These are phyloP conservation scores for Fusarium tjaetaba DNA, from an alignment of 2,329 filamentous ascomycete species.

Conservation along the genomic window DNA sequence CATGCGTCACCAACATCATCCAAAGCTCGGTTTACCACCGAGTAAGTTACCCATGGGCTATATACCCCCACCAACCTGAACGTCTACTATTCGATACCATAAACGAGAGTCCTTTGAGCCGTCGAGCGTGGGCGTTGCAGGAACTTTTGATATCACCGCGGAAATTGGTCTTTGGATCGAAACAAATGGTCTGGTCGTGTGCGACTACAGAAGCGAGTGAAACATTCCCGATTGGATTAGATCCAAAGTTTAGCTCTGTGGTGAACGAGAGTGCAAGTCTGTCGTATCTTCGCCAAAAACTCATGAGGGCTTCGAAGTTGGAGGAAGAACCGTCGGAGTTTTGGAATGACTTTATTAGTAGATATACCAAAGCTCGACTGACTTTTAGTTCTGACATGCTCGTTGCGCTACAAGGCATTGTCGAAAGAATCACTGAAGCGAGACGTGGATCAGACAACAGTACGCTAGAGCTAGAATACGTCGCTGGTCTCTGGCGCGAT, in stretches of 20 bases:
- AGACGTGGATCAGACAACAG: accelerated
- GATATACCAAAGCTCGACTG: neutral
- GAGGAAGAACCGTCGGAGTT: neutral
- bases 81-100: neutral
- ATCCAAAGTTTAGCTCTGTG: neutral
- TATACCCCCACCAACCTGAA: neutral
- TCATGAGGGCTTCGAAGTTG: neutral
- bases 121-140: neutral
- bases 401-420: neutral
- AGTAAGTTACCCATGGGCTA: conserved; percentile 1
- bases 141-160: neutral
- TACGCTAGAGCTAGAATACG: neutral
- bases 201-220: neutral
- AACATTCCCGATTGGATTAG: neutral
- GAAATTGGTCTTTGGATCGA: neutral
- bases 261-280: neutral
- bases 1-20: neutral
- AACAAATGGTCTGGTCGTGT: conserved; percentile 6
- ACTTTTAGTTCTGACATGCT: neutral
- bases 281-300: neutral
- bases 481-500: neutral
- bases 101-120: neutral
- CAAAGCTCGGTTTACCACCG: neutral
- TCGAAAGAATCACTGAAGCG: neutral
- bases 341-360: neutral